A percentile compares a stretch with the other conserved stretches of the same genome.
Evolutionary conservation across 2,329 filamentous ascomycete species (phyloP).

Genomic region (Rutstroemia sp.): DNA sequence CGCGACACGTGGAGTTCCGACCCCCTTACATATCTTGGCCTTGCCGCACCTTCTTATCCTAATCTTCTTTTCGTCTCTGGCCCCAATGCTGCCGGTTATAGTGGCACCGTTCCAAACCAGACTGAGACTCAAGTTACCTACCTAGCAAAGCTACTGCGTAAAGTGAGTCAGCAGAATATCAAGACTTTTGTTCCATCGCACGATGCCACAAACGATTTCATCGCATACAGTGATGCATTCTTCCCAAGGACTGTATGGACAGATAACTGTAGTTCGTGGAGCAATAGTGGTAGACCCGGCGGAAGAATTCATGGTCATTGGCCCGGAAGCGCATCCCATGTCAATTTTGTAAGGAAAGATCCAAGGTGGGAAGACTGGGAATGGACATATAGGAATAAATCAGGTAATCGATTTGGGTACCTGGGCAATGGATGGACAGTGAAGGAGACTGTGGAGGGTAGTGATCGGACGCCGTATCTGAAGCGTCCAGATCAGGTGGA

Average conservation of each 20-base stretch:
- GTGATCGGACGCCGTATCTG: constrained; percentile 59
- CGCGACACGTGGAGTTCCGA: constrained; percentile 48
- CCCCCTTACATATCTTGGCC: constrained; percentile 60
- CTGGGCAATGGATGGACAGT: constrained; percentile 62
- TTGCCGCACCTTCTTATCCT: constrained; percentile 57
- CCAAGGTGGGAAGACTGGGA: constrained; percentile 54
- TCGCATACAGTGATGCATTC: constrained; percentile 50
- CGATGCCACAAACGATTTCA: constrained; percentile 56
- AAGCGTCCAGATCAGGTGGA: constrained; percentile 48
- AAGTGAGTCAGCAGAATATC: constrained; percentile 59
- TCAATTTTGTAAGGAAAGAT: constrained; percentile 49
- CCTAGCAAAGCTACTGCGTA: constrained; percentile 60
- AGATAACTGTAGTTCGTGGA: constrained; percentile 64
- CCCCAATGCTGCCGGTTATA: constrained; percentile 45
- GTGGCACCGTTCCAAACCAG: constrained; percentile 59
- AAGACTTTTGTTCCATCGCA: constrained; percentile 49
- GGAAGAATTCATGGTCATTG: constrained; percentile 60
- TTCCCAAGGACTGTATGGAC: constrained; percentile 47
- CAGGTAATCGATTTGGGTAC: constrained; percentile 43
- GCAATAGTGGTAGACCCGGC: constrained; percentile 58
- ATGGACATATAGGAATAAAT: constrained; percentile 39
- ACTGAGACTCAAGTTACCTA: constrained; percentile 61
- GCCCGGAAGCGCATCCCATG: constrained; percentile 59
- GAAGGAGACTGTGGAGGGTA: constrained; percentile 44
- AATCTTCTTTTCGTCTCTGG: constrained; percentile 61